Percentiles rank a stretch among this genome's conserved stretches.
These are phyloP conservation scores for Mortierella alpina DNA, from an alignment of 192 early-diverging fungal species.

Conservation along the genomic window DNA sequence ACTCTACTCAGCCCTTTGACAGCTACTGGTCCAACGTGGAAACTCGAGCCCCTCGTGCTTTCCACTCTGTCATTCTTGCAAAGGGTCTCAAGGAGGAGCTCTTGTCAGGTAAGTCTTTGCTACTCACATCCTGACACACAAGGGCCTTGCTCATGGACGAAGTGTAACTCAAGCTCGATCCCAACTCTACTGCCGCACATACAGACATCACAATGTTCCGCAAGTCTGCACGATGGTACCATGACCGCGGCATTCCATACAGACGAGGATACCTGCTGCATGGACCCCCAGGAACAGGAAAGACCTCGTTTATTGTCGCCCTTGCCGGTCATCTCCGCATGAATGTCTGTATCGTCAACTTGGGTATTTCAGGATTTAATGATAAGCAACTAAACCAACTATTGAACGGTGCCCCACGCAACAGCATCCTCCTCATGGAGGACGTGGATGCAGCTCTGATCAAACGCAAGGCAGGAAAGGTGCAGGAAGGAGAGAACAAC, in stretches of 20 bases:
- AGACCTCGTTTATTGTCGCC: conserved; percentile 63
- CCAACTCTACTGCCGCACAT: neutral
- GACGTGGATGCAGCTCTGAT: conserved; percentile 56
- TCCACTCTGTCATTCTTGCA: conserved; percentile 60
- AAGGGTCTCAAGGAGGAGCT: conserved; percentile 59
- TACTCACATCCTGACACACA: neutral
- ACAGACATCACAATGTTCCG: conserved; percentile 60
- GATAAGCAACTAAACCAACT: conserved; percentile 57
- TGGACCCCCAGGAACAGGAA: conserved; percentile 67
- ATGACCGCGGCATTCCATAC: conserved; percentile 62
- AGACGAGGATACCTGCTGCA: conserved; percentile 64
- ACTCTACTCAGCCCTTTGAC: conserved; percentile 48
- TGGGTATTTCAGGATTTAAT: conserved; percentile 55
- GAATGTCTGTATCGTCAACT: conserved; percentile 61
- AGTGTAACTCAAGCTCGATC: no score
- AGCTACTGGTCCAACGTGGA: conserved; percentile 44
- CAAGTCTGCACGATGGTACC: conserved; percentile 59
- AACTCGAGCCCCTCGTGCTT: conserved; percentile 51
- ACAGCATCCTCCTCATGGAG: conserved; percentile 68
- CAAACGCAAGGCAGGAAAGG: conserved; percentile 43
- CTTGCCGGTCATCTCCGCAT: conserved; percentile 64
- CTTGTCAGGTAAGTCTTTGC: conserved; percentile 34
- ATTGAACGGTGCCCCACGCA: conserved; percentile 54
- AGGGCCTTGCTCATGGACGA: no score
- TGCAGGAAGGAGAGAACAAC: conserved; percentile 25